Conservation (phyloP, 208 protist genomes). For the Crithidia expoeki region DNA sequence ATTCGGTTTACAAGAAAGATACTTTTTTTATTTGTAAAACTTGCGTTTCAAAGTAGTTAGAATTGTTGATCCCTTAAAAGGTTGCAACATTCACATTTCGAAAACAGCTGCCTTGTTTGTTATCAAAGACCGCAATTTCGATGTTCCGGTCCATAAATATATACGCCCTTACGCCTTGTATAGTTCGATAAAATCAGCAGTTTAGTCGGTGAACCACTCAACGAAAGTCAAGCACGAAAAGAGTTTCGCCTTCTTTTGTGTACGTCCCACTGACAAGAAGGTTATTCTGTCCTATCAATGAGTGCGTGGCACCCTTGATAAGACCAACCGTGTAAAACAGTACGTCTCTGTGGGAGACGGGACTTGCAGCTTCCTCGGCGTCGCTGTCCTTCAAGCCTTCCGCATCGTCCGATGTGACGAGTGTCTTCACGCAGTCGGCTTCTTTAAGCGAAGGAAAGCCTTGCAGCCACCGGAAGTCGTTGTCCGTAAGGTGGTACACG, state of each 20-base stretch:
- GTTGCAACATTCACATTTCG: no score
- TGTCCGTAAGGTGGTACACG: constrained; percentile 64
- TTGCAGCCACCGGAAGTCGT: constrained; percentile 67
- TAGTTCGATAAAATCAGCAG: not conserved
- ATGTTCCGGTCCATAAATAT: no score
- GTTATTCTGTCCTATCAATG: constrained; percentile 36
- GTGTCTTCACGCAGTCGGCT: constrained; percentile 40
- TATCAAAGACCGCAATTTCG: no score
- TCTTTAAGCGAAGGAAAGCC: constrained; percentile 52
- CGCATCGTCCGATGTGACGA: constrained; percentile 28
- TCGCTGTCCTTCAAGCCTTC: constrained; percentile 19
- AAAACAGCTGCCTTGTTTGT: no score
- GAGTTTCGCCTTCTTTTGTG: constrained; percentile 63
- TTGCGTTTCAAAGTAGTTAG: no score
- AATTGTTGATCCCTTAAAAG: no score
- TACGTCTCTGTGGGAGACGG: constrained; percentile 50
- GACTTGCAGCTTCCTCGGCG: constrained; percentile 16
- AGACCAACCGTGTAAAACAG: constrained; percentile 67
- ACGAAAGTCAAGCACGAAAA: constrained; percentile 74
- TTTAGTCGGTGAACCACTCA: not conserved
- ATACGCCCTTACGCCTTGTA: not conserved
- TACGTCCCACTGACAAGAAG: constrained; percentile 48
- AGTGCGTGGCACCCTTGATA: constrained; percentile 56
- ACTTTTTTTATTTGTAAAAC: no score
- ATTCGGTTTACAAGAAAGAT: no score